These are phyloP conservation scores for Torulaspora microellipsoides DNA, from an alignment of 805 yeast genomes.

Conservation along the genomic window DNA sequence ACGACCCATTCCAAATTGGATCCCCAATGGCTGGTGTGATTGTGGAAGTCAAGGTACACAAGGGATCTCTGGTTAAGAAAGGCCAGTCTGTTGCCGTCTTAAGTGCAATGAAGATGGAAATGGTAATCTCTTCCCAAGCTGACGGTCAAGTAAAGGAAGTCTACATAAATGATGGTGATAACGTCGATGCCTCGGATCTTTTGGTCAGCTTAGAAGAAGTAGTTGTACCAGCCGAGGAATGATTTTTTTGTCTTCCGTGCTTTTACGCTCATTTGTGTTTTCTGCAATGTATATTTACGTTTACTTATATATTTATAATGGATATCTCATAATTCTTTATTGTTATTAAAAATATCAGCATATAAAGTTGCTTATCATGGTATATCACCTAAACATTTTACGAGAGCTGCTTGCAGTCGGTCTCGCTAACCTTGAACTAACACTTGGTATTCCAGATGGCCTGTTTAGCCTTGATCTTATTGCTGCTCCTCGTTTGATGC, in stretches of 20 bases:
- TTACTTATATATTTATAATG: conserved; percentile 2
- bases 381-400: conserved; percentile 21
- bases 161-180: conserved; percentile 81
- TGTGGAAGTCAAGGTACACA: conserved; percentile 87
- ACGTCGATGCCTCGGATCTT: conserved; percentile 92
- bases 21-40: conserved; percentile 99
- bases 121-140: conserved; percentile 92
- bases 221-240: conserved; percentile 18
- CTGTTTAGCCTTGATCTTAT: conserved; percentile 7
- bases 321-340: too few species aligned
- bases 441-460: conserved; percentile 24
- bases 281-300: conserved; percentile 3
- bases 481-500: background rate
- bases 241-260: background rate
- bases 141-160: conserved; percentile 80
- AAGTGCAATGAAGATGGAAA: conserved; percentile 99
- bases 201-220: conserved; percentile 51
- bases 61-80: conserved; percentile 85
- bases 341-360: too few species aligned
- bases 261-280: background rate
- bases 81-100: conserved; percentile 93
- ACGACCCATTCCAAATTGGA: conserved; percentile 87
- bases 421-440: conserved; percentile 20
- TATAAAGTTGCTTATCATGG: too few species aligned
- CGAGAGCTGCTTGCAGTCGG: conserved; percentile 27